phyloP scores from a whole-genome alignment of 768 basidiomycete species.

The Leccinum olivaceopallidum region DNA sequence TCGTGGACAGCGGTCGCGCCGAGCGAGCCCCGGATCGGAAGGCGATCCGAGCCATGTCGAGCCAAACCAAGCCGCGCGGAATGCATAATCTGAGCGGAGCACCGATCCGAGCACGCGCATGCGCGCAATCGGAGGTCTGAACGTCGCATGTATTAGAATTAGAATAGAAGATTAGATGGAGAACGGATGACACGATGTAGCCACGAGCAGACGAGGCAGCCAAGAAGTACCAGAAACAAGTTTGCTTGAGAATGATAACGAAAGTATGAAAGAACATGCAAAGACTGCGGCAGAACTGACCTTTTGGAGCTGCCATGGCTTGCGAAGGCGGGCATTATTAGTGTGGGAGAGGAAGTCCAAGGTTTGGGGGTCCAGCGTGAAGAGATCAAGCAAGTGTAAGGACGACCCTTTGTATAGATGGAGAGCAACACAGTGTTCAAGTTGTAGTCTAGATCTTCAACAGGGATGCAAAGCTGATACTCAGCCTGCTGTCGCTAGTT shows the following conservation, averaged over 20 bases:
- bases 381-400: background rate
- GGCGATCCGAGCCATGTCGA: background rate
- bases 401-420: background rate
- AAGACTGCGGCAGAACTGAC: slow-evolving; percentile 1
- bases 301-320: slow-evolving; percentile 19
- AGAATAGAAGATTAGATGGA: background rate
- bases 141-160: background rate
- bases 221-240: slow-evolving; percentile 11
- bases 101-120: background rate
- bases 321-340: no score
- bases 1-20: background rate
- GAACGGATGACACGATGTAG: background rate
- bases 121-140: background rate
- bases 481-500: no score
- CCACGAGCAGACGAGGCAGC: slow-evolving; percentile 7
- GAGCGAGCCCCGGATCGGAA: background rate
- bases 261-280: slow-evolving; percentile 13
- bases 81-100: background rate
- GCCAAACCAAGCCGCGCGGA: background rate
- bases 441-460: no score
- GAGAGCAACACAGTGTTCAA: background rate
- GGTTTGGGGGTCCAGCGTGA: background rate
- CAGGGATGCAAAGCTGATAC: no score
- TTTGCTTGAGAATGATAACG: slow-evolving; percentile 3
- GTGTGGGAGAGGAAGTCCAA: background rate